These are phyloP conservation scores for Kwoniella sp. DNA, from an alignment of 768 basidiomycete genomes.

Conservation along the genomic window DNA sequence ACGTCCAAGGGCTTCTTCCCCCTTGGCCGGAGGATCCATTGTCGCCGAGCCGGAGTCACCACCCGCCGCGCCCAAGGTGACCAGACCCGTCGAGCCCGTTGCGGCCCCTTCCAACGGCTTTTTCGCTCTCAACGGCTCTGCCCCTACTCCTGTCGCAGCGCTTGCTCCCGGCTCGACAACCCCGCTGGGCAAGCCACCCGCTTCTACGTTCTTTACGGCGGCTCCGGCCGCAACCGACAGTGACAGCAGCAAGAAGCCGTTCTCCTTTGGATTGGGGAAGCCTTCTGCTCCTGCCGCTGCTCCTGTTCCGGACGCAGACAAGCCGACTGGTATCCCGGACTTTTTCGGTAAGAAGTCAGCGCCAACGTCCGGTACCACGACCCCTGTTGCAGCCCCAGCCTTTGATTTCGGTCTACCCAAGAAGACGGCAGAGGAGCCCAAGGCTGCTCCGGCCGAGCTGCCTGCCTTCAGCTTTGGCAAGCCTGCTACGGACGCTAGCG, in stretches of 20 bases:
- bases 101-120: slow-evolving; percentile 11
- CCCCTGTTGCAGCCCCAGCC: slow-evolving; percentile 8
- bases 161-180: slow-evolving; percentile 16
- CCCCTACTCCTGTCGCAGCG: background rate
- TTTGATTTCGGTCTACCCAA: slow-evolving; percentile 19
- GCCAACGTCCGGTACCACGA: slow-evolving; percentile 18
- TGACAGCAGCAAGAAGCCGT: slow-evolving; percentile 11
- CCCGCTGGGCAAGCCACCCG: slow-evolving; percentile 12
- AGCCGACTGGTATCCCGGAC: slow-evolving; percentile 11
- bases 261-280: slow-evolving; percentile 22
- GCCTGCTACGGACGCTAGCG: slow-evolving; percentile 1
- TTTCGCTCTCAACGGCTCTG: slow-evolving; percentile 13
- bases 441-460: slow-evolving; percentile 11
- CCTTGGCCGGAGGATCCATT: slow-evolving; percentile 38
- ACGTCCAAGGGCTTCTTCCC: slow-evolving; percentile 40
- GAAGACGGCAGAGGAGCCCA: slow-evolving; percentile 4
- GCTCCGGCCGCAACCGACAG: background rate
- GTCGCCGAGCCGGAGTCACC: slow-evolving; percentile 38
- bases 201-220: slow-evolving; percentile 17
- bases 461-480: slow-evolving; percentile 14
- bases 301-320: background rate
- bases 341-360: slow-evolving; percentile 20
- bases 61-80: slow-evolving; percentile 9
- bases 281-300: slow-evolving; percentile 4
- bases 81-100: slow-evolving; percentile 1